phyloP scores from a whole-genome alignment of 352 stramenopile genomes.

The Phytophthora ramorum region DNA sequence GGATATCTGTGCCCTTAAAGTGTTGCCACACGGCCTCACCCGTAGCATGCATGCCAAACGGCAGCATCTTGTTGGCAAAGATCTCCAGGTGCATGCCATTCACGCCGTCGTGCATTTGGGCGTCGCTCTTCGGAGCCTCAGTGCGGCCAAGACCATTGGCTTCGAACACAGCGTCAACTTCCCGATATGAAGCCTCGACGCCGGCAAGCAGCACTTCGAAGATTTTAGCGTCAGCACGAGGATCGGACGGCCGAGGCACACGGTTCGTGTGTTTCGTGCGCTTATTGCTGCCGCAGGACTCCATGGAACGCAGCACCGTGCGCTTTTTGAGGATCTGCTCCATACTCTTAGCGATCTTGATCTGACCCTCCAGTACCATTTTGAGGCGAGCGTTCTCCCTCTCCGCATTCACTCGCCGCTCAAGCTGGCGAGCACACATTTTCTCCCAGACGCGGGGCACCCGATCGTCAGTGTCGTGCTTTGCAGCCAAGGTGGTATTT shows the following conservation, averaged over 20 bases:
- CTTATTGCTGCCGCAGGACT: slow-evolving; percentile 38
- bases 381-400: slow-evolving; percentile 45
- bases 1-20: slow-evolving; percentile 44
- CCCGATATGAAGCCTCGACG: slow-evolving; percentile 34
- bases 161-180: slow-evolving; percentile 40
- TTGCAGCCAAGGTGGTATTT: neutral
- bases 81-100: slow-evolving; percentile 41
- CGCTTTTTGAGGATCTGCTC: slow-evolving; percentile 44
- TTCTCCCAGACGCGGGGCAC: slow-evolving; percentile 41
- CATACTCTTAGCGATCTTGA: slow-evolving; percentile 51
- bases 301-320: slow-evolving; percentile 34
- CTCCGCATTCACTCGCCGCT: slow-evolving; percentile 40
- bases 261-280: slow-evolving; percentile 37
- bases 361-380: slow-evolving; percentile 42
- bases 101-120: slow-evolving; percentile 36
- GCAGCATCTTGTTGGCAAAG: slow-evolving; percentile 47
- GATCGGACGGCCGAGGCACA: slow-evolving; percentile 21
- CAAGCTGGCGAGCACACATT: slow-evolving; percentile 36
- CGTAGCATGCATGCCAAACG: slow-evolving; percentile 46
- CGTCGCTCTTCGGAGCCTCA: slow-evolving; percentile 34
- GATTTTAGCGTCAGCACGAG: slow-evolving; percentile 29
- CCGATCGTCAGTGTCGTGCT: slow-evolving; percentile 2
- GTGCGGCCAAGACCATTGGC: slow-evolving; percentile 40
- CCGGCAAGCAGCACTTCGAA: slow-evolving; percentile 37
- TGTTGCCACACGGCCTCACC: slow-evolving; percentile 47